Base-by-base conservation (phyloP, 371 early-diverging fungal genomes). In the Basidiobolus heterosporus region DNA sequence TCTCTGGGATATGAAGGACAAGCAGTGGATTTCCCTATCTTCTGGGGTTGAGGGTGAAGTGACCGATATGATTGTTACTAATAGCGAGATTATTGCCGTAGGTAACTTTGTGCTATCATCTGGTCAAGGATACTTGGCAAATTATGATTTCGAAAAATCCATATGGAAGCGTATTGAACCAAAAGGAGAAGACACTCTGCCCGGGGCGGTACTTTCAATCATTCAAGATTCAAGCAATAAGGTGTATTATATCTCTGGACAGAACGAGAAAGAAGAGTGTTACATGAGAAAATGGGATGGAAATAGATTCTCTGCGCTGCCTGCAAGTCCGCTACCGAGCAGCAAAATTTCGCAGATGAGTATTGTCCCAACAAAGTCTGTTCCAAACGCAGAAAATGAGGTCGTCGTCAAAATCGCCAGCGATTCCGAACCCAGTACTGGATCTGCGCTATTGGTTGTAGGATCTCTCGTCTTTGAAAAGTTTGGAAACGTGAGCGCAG, bases 401-500 rank as follows among this genome's bases (percentile, higher is more conserved):
- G 17, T 38, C 36, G 39, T 46, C 45, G 36, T 51, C 11, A 38
- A 40, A 21, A 44, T 56, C 11, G 42, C 47, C 22, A 24, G 23
- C 20, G 9, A 56, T 19, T 60, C 46, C 38, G 30, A 30, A 30
- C 30, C 30, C 30, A 30, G 30, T 30, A 30, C 30, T 5, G 30
- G 30, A 5, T 30, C 30, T 3, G 54, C 67, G 54, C 49, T 75
- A 4, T 60, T 74, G 47, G 67, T 72, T 1, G 62, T 69, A 18
- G 80, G 80, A 0, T 57, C 61, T 3, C 47, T 80, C 17, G 58
- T 62, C 19, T 44, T 78, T 11, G 60, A 64, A 6, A 40, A 41
- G 3, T 57, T 58, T 14, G 68, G 63, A 30, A 70, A 74, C 42
- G 65, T 74, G 0, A 71, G 73, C 22, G 65, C 71, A 2, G 82